Conservation (phyloP, 768 basidiomycete species). For the Mycena amicta region DNA sequence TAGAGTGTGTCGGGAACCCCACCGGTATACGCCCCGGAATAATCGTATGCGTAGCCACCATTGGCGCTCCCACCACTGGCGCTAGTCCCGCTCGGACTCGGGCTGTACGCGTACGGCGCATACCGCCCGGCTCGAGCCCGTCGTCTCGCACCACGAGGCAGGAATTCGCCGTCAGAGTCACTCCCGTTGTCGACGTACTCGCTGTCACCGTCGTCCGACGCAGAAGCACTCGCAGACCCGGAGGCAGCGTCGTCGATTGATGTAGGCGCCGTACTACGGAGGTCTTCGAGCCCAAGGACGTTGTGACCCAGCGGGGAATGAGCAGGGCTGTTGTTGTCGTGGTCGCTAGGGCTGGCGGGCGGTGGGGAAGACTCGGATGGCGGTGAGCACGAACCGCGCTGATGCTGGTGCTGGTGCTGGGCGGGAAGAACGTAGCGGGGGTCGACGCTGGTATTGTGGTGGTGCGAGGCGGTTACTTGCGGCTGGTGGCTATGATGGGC, state of each 20-base stretch:
- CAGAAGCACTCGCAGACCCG: not conserved
- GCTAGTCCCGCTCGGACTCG: not conserved
- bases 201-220: slow-evolving; percentile 32
- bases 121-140: slow-evolving; percentile 7
- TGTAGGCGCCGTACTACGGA: not conserved
- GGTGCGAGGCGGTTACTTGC: no score
- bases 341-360: not conserved
- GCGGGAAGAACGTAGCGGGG: slow-evolving; percentile 9
- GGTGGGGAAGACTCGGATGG: not conserved
- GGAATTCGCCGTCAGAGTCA: slow-evolving; percentile 28
- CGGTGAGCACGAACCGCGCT: not conserved
- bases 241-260: no score
- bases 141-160: not conserved
- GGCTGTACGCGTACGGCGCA: slow-evolving; percentile 14
- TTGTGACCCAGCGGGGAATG: slow-evolving; percentile 1
- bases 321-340: no score
- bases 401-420: no score
- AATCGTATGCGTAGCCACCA: not conserved
- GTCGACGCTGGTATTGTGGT: slow-evolving; percentile 7
- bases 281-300: slow-evolving; percentile 4
- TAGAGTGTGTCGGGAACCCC: not conserved
- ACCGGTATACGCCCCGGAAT: not conserved
- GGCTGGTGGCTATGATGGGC: not conserved
- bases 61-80: no score
- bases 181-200: not conserved